Evolutionary conservation across 1,284 basidiomycete species (phyloP).

Genomic region (Hemileia vastatrix): DNA sequence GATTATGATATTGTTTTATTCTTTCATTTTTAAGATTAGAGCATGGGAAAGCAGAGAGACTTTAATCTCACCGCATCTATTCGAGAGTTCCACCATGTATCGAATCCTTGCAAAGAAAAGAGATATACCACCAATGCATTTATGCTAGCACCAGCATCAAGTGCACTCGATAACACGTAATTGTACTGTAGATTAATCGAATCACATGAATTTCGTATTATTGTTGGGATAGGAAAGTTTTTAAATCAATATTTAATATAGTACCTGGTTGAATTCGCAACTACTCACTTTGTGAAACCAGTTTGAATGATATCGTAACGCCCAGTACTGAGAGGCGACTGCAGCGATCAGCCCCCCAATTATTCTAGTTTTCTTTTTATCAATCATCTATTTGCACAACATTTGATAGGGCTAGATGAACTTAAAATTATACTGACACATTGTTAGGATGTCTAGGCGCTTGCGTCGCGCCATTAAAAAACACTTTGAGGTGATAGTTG

Average conservation of each 20-base stretch:
- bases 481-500: constrained; percentile 1
- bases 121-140: constrained; percentile 39
- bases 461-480: constrained; percentile 14
- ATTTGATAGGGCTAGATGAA: too few species aligned
- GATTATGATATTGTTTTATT: background rate
- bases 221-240: constrained; percentile 22
- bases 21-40: too few species aligned
- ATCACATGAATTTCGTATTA: background rate
- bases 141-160: constrained; percentile 38
- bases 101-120: constrained; percentile 16
- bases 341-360: constrained; percentile 31
- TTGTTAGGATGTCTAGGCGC: constrained; percentile 15
- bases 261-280: background rate
- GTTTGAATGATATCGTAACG: constrained; percentile 27
- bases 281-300: constrained; percentile 38
- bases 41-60: background rate
- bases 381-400: background rate
- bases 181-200: constrained; percentile 22
- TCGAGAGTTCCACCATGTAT: constrained; percentile 16
- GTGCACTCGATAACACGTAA: constrained; percentile 32
- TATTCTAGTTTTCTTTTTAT: background rate
- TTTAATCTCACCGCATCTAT: constrained; percentile 5
- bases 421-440: constrained; percentile 4
- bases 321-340: constrained; percentile 35
- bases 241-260: constrained; percentile 1